A percentile compares a stretch with the other conserved stretches of the same genome.
Evolutionary conservation across 2,329 filamentous ascomycete genomes (phyloP).

Genomic region (Pestalotiopsis sp.): DNA sequence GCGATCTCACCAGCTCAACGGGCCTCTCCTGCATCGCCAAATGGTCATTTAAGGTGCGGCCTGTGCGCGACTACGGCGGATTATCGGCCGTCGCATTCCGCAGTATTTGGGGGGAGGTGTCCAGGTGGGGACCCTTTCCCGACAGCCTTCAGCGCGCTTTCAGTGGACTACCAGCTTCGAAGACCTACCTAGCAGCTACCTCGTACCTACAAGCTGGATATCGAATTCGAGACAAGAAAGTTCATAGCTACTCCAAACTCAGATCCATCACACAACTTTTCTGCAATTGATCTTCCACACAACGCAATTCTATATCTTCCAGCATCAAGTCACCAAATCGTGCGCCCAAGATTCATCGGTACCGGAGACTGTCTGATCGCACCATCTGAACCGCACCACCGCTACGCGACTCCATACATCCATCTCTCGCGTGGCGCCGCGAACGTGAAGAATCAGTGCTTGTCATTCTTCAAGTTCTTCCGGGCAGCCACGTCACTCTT

Average conservation of each 20-base stretch:
- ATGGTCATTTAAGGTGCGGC: slow-evolving; percentile 35
- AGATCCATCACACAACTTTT: no score
- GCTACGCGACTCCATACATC: neutral
- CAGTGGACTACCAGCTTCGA: no score
- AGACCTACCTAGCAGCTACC: no score
- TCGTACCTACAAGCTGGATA: no score
- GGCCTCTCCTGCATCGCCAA: neutral
- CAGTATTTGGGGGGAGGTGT: neutral
- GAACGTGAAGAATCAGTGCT: neutral
- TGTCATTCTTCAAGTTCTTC: neutral
- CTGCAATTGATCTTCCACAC: no score
- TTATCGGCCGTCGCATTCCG: neutral
- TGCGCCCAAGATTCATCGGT: neutral
- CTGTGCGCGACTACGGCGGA: slow-evolving; percentile 25
- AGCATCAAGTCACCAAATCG: neutral
- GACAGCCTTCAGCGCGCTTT: neutral
- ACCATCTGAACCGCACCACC: neutral
- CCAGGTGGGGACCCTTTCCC: neutral
- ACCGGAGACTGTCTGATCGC: neutral
- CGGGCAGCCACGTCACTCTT: neutral
- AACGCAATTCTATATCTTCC: neutral
- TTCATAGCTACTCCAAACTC: no score
- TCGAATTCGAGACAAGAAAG: no score
- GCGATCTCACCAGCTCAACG: neutral
- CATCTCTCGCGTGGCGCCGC: neutral